Evolutionary conservation across 2,329 filamentous ascomycete species (phyloP), one percentile per base, ranked within the genome.

Genomic region (Hypoxylon sp.): DNA sequence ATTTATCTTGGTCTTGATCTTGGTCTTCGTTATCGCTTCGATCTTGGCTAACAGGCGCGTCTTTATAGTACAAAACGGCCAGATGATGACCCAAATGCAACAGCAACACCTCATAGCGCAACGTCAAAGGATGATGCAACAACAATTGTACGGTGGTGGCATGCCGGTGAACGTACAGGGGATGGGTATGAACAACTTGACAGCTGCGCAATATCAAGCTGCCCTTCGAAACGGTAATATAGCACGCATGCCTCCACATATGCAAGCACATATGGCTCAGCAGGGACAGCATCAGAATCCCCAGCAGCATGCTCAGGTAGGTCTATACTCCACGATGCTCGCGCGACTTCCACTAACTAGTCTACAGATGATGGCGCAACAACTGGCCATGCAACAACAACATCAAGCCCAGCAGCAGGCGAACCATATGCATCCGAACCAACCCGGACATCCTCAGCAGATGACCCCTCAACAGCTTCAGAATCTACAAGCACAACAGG

Each of bases 151-250:
- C 5, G 60, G 61, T 34, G 65, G 63, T 17, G 75, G 77, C 15
- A 81, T 84, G 74, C 78, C 77, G 20, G 79, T 82, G 72, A 78
- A 75, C 13, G 74, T 67, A 71, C 77, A 68, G 79, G 83, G 76
- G 11, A 63, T 65, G 49, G 62, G 55, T 7, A 63, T 65, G 56
- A 19, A n/a, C 15, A 80, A 75, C 22, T 75, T 76, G 56, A 79
- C 80, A 26, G 60, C 69, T 3, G 67, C 67, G 49, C 81, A 83
- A 71, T 78, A 79, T 56, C 76, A 79, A 43, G 79, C 80, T 28
- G 79, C 80, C 30, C 78, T 83, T 74, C 76, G 79, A 56, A 74
- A 73, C 30, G 65, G 72, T 13, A 73, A 74, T 66, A 78, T 79
- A 70, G 75, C 75, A 64, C 75, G 76, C n/a, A 77, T 82, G 37